Conservation (phyloP, 108 stramenopile genomes). For the Cyclotella choctawhatcheeana region DNA sequence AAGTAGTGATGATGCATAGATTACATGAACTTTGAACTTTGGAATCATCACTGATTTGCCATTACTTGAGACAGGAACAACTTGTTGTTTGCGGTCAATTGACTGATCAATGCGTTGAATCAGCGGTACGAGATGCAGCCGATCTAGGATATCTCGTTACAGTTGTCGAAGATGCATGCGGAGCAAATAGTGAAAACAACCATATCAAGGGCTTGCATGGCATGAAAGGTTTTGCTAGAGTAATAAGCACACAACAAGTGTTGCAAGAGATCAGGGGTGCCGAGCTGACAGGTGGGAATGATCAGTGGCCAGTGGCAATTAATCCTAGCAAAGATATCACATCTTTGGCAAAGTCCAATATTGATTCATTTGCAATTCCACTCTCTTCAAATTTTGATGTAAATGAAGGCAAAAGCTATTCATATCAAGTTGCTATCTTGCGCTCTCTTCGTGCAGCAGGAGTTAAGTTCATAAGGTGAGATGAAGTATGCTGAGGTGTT, state of each 20-base stretch:
- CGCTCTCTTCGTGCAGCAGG: constrained; percentile 71
- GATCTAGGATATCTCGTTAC: constrained; percentile 79
- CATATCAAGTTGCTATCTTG: constrained; percentile 54
- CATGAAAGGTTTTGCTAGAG: constrained; percentile 71
- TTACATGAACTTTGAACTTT: too few species aligned
- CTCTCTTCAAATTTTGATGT: constrained; percentile 22
- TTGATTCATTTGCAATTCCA: constrained; percentile 10
- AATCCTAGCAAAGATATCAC: background rate
- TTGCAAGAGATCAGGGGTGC: constrained; percentile 55
- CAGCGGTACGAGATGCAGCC: constrained; percentile 78
- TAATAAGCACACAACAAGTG: constrained; percentile 52
- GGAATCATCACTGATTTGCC: too few species aligned
- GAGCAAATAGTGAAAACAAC: constrained; percentile 45
- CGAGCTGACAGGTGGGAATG: constrained; percentile 2
- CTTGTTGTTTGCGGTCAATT: constrained; percentile 73
- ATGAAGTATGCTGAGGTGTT: too few species aligned
- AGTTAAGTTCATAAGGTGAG: constrained; percentile 82
- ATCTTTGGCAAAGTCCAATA: background rate
- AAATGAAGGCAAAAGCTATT: constrained; percentile 17
- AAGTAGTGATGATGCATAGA: too few species aligned
- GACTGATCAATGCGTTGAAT: constrained; percentile 83
- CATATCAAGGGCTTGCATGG: constrained; percentile 64
- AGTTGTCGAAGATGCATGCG: constrained; percentile 81
- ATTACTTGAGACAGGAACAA: constrained; percentile 52
- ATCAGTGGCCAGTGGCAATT: constrained; percentile 16